Conservation (phyloP, 148 eudicot species). For the Rhododendron vialii region DNA sequence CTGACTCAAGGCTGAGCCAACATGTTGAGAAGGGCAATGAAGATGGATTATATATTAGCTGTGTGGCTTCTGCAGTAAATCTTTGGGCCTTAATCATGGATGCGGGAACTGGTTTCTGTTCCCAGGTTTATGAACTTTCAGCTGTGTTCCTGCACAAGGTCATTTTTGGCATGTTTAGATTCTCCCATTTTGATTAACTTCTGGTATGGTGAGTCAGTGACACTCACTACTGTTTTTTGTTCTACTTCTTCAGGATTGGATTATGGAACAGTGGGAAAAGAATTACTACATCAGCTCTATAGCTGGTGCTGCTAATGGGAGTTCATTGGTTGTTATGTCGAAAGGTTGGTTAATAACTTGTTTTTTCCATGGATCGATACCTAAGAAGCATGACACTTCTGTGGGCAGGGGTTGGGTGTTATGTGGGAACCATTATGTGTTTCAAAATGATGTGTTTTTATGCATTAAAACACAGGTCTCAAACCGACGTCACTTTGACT, state of each 20-base stretch:
- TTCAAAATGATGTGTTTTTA: not conserved
- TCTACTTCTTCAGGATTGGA: conserved; percentile 56
- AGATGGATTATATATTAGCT: conserved; percentile 72
- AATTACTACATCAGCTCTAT: conserved; percentile 43
- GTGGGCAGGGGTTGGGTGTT: not conserved
- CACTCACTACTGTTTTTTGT: not conserved
- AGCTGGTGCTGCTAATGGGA: conserved; percentile 44
- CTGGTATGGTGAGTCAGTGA: not conserved
- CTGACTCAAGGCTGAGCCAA: conserved; percentile 71
- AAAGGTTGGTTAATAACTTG: conserved; percentile 31
- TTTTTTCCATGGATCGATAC: not conserved
- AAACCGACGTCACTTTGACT: not conserved
- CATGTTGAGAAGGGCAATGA: conserved; percentile 84
- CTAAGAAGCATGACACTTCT: not conserved
- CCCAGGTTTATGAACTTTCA: conserved; percentile 80
- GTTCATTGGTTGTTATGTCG: conserved; percentile 48
- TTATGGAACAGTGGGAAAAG: conserved; percentile 56
- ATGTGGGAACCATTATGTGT: not conserved
- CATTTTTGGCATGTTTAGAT: not conserved
- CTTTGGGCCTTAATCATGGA: conserved; percentile 93
- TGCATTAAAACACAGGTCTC: not conserved
- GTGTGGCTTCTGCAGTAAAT: conserved; percentile 75
- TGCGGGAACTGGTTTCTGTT: conserved; percentile 72
- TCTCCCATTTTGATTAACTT: not conserved
- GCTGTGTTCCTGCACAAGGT: conserved; percentile 80